Base-by-base conservation (phyloP, 345 rosid genomes). In the Stellera chamaejasme region DNA sequence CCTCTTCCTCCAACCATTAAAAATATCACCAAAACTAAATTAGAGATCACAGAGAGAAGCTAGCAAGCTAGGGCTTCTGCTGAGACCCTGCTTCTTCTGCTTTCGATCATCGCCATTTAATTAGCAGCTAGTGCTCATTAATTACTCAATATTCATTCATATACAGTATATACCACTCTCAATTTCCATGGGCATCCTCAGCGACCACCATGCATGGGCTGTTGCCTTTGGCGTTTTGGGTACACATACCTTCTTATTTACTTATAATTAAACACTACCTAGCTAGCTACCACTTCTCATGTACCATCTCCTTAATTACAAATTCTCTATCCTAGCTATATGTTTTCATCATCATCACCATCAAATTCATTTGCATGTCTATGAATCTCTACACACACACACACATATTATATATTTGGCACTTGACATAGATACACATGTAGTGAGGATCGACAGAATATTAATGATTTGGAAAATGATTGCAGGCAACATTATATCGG, bases 401-500 rank as follows among this genome's bases (percentile, higher is more conserved):
- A n/a, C n/a, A n/a, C n/a, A n/a, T n/a, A n/a, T n/a, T n/a, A n/a
- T n/a, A n/a, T n/a, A n/a, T n/a, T n/a, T n/a, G n/a, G n/a, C n/a
- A n/a, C 9, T 54, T 43, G 9, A 15, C 23, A 43, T 32, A 44
- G 54, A 19, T 19, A 19, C 23, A 1, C 23, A 19, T 19, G 44
- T 65, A 61, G 48, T 45, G 59, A 67, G 52, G 62, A 56, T 45
- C 50, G 23, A 47, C 23, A 19, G 23, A 19, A 19, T 19, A 19
- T 15, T 16, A 14, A 13, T 58, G 32, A 42, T 52, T 27, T 1
- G 53, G 25, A 10, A 25, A 41, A 48, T 56, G 26, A 51, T 66
- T 32, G 26, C 72, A 94, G 99, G 99, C 27, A 94, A 94, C 68
- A 46, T 62, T 15, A 73, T 94, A 58, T 94, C 97, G 7, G 41